Evolutionary conservation across 345 rosid species (phyloP).

Genomic region (Ricinus communis): DNA sequence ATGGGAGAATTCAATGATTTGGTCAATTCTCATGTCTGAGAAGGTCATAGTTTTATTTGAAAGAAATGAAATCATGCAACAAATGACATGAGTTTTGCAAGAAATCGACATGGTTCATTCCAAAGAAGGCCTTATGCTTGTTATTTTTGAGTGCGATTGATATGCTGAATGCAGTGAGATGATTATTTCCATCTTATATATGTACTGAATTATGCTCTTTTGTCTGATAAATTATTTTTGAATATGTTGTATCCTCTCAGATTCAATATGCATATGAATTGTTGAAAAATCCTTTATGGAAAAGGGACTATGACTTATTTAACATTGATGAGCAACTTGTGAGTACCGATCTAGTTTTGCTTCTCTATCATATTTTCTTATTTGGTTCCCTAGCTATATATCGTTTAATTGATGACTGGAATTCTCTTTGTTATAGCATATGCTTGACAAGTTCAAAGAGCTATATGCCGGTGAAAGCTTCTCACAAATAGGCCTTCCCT

Average conservation of each 20-base stretch:
- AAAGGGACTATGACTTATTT: slow-evolving; percentile 76
- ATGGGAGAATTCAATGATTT: not conserved
- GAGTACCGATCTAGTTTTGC: slow-evolving; percentile 33
- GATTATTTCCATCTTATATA: not conserved
- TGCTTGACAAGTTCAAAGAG: slow-evolving; percentile 43
- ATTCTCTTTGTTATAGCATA: slow-evolving; percentile 49
- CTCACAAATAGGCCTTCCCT: slow-evolving; percentile 53
- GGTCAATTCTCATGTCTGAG: not conserved
- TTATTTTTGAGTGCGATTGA: not conserved
- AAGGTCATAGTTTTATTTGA: not conserved
- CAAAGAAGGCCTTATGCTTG: not conserved
- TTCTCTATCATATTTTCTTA: not conserved
- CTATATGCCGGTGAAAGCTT: slow-evolving; percentile 48
- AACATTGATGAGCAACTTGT: slow-evolving; percentile 77
- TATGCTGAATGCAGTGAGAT: not conserved
- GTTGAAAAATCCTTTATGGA: slow-evolving; percentile 66
- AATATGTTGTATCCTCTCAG: slow-evolving; percentile 40
- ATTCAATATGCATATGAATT: slow-evolving; percentile 79
- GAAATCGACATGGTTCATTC: too few relatives aligned
- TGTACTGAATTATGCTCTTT: not conserved
- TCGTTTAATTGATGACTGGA: slow-evolving; percentile 8
- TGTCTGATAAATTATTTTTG: slow-evolving; percentile 4
- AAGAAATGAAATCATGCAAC: too few relatives aligned
- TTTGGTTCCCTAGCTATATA: too few relatives aligned
- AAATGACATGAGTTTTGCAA: too few relatives aligned